Evolutionary conservation across 495 filamentous ascomycete species (phyloP).

Genomic region (Aspergillus biplanus): DNA sequence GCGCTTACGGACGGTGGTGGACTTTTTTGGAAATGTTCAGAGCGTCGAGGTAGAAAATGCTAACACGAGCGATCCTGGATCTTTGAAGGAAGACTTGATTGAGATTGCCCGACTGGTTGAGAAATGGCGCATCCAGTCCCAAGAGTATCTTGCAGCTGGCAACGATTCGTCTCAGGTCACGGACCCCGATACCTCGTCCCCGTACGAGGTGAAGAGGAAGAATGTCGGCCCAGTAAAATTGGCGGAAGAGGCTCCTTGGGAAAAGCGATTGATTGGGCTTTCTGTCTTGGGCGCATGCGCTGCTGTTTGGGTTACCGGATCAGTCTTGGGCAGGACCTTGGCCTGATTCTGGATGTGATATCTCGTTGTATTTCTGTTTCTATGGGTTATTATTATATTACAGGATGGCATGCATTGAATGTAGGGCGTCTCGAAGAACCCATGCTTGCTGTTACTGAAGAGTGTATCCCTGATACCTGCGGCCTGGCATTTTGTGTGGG

Average conservation of each 20-base stretch:
- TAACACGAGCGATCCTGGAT: slow-evolving; percentile 55
- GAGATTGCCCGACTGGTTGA: slow-evolving; percentile 64
- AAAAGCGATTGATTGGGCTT: slow-evolving; percentile 68
- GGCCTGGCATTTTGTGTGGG: not conserved
- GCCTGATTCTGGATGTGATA: slow-evolving; percentile 21
- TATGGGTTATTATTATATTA: not conserved
- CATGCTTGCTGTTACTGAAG: not conserved
- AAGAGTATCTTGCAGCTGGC: slow-evolving; percentile 35
- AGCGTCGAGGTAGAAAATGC: slow-evolving; percentile 84
- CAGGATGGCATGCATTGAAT: not conserved
- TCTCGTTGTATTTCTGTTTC: slow-evolving; percentile 1
- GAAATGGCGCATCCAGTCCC: slow-evolving; percentile 46
- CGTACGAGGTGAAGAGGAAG: slow-evolving; percentile 34
- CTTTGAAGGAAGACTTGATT: slow-evolving; percentile 74
- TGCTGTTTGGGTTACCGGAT: slow-evolving; percentile 68
- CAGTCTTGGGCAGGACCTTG: slow-evolving; percentile 41
- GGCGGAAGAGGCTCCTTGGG: slow-evolving; percentile 67
- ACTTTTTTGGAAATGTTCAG: slow-evolving; percentile 98
- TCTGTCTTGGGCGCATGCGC: slow-evolving; percentile 68
- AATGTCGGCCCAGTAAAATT: slow-evolving; percentile 63
- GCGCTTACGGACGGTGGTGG: slow-evolving; percentile 78
- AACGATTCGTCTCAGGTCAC: slow-evolving; percentile 37
- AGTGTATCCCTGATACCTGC: not conserved
- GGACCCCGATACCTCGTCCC: slow-evolving; percentile 18
- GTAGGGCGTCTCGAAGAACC: not conserved